Evolutionary conservation across 306 rosid species (phyloP), one percentile per base, ranked within the genome.

Genomic region (Castanea crenata): DNA sequence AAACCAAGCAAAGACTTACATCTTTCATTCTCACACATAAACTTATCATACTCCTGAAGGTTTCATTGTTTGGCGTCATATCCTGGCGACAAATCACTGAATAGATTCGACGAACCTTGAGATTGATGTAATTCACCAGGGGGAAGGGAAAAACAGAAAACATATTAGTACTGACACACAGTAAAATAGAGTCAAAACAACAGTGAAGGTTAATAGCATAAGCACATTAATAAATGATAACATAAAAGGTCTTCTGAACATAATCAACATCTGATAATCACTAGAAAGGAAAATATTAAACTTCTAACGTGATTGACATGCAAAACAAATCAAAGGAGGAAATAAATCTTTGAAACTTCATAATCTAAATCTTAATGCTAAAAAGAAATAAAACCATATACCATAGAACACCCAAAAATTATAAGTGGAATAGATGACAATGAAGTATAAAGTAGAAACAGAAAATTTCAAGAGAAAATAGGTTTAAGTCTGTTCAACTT

Each of bases 21-120:
- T 95, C 93, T 88, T 90, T 95, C 83, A 89, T 81, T 85, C 82
- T 90, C 80, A 87, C 85, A 11, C 78, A 78, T 82, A 90, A 86
- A 77, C 52, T 69, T 84, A 92, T 91, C 94, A 92, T 88, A 59
- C 49, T 57, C 84, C 93, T 87, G 85, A 89, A 91, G 82, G 92
- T 90, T 82, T 91, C 97, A 44, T 15, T 32, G 74, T 79, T 87
- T 74, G 91, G 71, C 84, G 77, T 56, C 86, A 92, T 75, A 49
- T 71, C 55, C 76, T 82, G 78, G 78, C 63, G 82, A 71, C 77
- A 16, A 68, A 95, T 89, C 79, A 89, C 31, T 32, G 94, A 86
- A 87, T 84, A 86, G 74, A 91, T 81, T 80, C 71, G 92, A 76
- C 67, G 88, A 69, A 92, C 98, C 99, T 94, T 80, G 62, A 74